A percentile compares a stretch with the other conserved stretches of the same genome.
These are phyloP conservation scores for Jatropha podagrica DNA, from an alignment of 441 rosid genomes.

Conservation along the genomic window DNA sequence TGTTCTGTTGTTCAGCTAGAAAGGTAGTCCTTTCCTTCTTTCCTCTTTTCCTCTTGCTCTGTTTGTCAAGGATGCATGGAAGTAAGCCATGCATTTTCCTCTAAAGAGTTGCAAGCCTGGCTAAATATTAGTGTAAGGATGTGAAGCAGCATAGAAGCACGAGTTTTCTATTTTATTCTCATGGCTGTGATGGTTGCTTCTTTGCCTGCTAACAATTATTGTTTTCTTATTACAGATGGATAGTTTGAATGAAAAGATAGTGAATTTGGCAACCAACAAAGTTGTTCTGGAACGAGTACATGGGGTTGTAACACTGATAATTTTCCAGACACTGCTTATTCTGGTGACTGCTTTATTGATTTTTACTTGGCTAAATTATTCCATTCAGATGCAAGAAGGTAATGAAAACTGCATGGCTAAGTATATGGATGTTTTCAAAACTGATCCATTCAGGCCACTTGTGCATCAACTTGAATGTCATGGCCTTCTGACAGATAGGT, in stretches of 20 bases:
- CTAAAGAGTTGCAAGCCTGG: neutral
- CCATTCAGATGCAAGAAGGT: slow-evolving; percentile 37
- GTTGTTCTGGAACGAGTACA: slow-evolving; percentile 30
- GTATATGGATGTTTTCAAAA: slow-evolving; percentile 33
- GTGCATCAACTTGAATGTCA: slow-evolving; percentile 48
- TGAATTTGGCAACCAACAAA: slow-evolving; percentile 35
- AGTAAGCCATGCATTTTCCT: neutral
- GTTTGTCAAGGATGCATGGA: neutral
- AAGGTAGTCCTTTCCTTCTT: neutral
- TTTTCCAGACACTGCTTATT: slow-evolving; percentile 16
- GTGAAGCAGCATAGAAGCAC: neutral
- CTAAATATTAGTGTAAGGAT: neutral
- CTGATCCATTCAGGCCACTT: slow-evolving; percentile 60
- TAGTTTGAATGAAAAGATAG: slow-evolving; percentile 66
- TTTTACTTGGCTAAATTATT: slow-evolving; percentile 26
- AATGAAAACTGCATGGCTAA: slow-evolving; percentile 32
- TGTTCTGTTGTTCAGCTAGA: neutral
- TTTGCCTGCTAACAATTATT: slow-evolving; percentile 2
- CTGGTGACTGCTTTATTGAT: slow-evolving; percentile 21
- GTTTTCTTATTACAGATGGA: slow-evolving; percentile 61
- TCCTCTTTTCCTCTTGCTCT: neutral
- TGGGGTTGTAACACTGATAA: slow-evolving; percentile 27
- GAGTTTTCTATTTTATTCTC: neutral
- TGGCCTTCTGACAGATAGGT: slow-evolving; percentile 72
- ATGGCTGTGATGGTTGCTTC: neutral